Conservation (phyloP, 768 basidiomycete genomes). For the Tulasnella sp. region DNA sequence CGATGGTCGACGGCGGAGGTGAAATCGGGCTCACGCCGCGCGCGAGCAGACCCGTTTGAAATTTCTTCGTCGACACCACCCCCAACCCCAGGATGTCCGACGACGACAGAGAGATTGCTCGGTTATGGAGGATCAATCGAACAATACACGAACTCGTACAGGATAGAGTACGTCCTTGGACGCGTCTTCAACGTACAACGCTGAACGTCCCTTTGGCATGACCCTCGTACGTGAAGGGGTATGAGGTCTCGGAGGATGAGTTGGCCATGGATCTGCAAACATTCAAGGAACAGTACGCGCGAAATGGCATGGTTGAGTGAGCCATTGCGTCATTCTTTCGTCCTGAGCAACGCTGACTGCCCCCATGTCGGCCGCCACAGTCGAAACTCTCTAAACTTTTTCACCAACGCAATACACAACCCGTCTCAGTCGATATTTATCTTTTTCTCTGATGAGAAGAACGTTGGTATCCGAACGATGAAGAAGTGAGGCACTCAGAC, state of each 20-base stretch:
- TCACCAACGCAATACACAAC: slow-evolving; percentile 58
- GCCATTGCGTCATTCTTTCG: slow-evolving; percentile 25
- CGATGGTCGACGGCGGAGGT: background rate
- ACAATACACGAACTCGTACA: slow-evolving; percentile 94
- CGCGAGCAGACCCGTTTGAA: slow-evolving; percentile 8
- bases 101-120: slow-evolving; percentile 35
- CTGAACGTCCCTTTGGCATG: background rate
- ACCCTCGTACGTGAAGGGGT: slow-evolving; percentile 47
- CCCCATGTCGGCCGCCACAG: slow-evolving; percentile 31
- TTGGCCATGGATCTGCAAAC: slow-evolving; percentile 72
- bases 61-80: slow-evolving; percentile 10
- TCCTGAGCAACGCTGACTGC: background rate
- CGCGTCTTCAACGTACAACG: background rate
- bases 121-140: slow-evolving; percentile 89
- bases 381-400: slow-evolving; percentile 82
- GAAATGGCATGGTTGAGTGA: slow-evolving; percentile 73
- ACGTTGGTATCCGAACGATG: slow-evolving; percentile 96
- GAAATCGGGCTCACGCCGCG: background rate
- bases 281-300: slow-evolving; percentile 65
- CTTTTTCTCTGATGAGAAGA: slow-evolving; percentile 90
- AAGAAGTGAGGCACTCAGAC: slow-evolving; percentile 54
- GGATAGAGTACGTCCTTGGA: slow-evolving; percentile 57
- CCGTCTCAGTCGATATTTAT: slow-evolving; percentile 75
- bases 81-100: slow-evolving; percentile 17
- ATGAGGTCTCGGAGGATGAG: slow-evolving; percentile 88